A percentile compares a stretch with the other conserved stretches of the same genome.
Evolutionary conservation across 2,329 filamentous ascomycete species (phyloP).

Genomic region (Microsporum audouinii): DNA sequence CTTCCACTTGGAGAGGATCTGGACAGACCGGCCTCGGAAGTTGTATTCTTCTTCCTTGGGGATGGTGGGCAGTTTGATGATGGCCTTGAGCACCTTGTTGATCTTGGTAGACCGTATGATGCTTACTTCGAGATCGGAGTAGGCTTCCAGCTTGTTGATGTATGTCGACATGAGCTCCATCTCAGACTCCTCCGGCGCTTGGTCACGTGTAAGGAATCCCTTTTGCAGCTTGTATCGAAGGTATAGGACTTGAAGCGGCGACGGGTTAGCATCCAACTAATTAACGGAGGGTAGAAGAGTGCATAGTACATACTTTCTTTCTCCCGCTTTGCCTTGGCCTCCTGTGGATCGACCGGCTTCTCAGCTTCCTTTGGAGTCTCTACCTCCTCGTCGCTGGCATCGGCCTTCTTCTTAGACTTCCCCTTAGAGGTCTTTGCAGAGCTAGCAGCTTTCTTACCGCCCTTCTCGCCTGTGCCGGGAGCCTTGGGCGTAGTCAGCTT

Average conservation of each 20-base stretch:
- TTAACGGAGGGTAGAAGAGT: neutral
- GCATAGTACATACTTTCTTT: slow-evolving; percentile 39
- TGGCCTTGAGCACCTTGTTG: slow-evolving; percentile 93
- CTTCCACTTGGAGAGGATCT: slow-evolving; percentile 80
- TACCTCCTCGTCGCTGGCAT: slow-evolving; percentile 45
- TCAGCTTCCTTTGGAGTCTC: slow-evolving; percentile 40
- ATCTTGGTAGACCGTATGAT: slow-evolving; percentile 92
- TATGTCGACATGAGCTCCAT: slow-evolving; percentile 36
- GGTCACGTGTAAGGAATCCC: slow-evolving; percentile 74
- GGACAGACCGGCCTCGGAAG: slow-evolving; percentile 74
- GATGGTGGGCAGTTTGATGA: slow-evolving; percentile 75
- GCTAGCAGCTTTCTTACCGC: slow-evolving; percentile 37
- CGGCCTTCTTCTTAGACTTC: slow-evolving; percentile 51
- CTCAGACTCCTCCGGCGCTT: slow-evolving; percentile 67
- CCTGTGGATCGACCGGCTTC: slow-evolving; percentile 44
- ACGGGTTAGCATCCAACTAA: slow-evolving; percentile 5
- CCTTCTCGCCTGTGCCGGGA: slow-evolving; percentile 31
- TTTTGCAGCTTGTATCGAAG: slow-evolving; percentile 91
- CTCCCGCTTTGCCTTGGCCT: slow-evolving; percentile 46
- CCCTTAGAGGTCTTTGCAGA: slow-evolving; percentile 46
- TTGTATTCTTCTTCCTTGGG: slow-evolving; percentile 78
- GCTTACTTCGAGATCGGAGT: slow-evolving; percentile 68
- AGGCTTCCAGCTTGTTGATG: slow-evolving; percentile 63
- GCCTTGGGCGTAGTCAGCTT: slow-evolving; percentile 50
- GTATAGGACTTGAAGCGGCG: slow-evolving; percentile 56